Evolutionary conservation across 257 asterid genomes (phyloP), one percentile per base, ranked within the genome.

Genomic region (Primulina huaijiensis): DNA sequence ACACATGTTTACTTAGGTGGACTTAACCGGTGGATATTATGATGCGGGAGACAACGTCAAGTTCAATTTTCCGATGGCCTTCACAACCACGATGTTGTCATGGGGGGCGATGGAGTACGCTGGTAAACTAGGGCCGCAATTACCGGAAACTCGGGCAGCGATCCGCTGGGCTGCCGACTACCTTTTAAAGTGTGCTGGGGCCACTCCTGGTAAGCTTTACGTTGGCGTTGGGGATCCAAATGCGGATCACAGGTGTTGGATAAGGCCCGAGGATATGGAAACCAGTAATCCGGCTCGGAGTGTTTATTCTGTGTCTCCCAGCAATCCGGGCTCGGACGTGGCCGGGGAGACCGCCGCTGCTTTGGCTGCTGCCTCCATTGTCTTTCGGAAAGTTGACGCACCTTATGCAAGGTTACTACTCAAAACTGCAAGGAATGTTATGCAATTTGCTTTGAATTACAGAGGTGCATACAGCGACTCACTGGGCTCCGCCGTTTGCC

Each of bases 321-420:
- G n/a, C 65, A 88, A 85, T 68, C 98, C 97, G 0, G 98, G 98
- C 6, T 88, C 98, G 0, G 98, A 92, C 40, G 97, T 92, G 3
- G 97, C 98, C 0, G 98, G 82, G 4, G 98, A 92, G 74, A 92
- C 95, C 2, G 97, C 98, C 0, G 97, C 98, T 0, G 97, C 98
- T 4, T 72, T 92, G 61, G 98, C 98, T 0, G 87, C 98, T 0
- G 98, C 98, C 6, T 90, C 98, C 6, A 25, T 92, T 11, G 98
- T 88, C 23, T 92, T 92, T 71, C 77, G 87, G 31, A 78, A 60
- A 29, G 84, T 67, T 6, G 97, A 92, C 57, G 80, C 76, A 0
- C n/a, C 3, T 2, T 92, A 92, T 77, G 78, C 97, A 9, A 77
- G 60, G 43, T 60, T 80, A 75, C 78, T 92, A 0, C 8, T 92